These are phyloP conservation scores for Candida maesae DNA, from an alignment of 805 yeast species.

Conservation along the genomic window DNA sequence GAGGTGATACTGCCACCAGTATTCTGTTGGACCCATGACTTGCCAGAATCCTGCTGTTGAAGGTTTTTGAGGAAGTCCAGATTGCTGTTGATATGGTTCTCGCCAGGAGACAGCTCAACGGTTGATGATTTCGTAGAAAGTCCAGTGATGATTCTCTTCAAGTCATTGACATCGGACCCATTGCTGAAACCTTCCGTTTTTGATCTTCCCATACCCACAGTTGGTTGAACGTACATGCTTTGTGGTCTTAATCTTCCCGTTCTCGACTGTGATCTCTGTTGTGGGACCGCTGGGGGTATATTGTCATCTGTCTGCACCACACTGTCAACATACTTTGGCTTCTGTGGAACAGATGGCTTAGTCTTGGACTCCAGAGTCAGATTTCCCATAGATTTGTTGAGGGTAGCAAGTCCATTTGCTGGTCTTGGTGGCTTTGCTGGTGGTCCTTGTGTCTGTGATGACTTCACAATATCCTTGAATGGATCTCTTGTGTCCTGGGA, in stretches of 20 bases:
- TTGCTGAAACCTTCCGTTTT: constrained; percentile 9
- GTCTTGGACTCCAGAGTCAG: constrained; percentile 13
- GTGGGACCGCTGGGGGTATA: background rate
- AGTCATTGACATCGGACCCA: constrained; percentile 10
- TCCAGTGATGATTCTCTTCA: constrained; percentile 29
- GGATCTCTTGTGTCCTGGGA: constrained; percentile 8
- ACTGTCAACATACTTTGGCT: constrained; percentile 27
- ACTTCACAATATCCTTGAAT: constrained; percentile 2
- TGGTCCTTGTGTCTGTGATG: constrained; percentile 8
- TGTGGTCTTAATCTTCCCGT: constrained; percentile 27
- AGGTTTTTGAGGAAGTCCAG: constrained; percentile 36
- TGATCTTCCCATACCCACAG: constrained; percentile 7
- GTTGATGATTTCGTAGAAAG: constrained; percentile 16
- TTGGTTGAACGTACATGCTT: constrained; percentile 32
- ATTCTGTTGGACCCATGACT: constrained; percentile 29
- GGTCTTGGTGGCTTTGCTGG: constrained; percentile 25
- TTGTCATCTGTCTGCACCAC: constrained; percentile 25
- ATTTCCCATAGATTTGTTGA: constrained; percentile 24
- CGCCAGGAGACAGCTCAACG: constrained; percentile 25
- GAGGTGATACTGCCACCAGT: constrained; percentile 32
- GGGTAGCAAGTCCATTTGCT: constrained; percentile 5
- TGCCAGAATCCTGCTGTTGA: constrained; percentile 34
- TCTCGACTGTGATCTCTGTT: constrained; percentile 2
- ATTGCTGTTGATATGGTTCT: constrained; percentile 31
- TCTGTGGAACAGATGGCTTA: constrained; percentile 14